Base-by-base conservation (phyloP, 805 yeast species). In the Debaryomyces hansenii region DNA sequence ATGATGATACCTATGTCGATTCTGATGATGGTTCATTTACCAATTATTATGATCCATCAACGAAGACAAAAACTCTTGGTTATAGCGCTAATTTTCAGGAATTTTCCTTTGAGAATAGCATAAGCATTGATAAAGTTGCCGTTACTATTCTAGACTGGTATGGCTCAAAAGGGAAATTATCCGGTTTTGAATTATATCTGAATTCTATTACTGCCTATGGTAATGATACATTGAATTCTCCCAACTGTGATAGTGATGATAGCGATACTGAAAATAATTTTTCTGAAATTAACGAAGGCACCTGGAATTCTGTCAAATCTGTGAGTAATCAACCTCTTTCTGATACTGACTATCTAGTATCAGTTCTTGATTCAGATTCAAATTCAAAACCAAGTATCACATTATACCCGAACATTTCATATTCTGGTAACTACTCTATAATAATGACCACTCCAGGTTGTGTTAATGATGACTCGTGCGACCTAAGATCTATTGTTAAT, bases 401-500 rank as follows among this genome's bases (percentile, higher is more conserved):
- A 0, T 83, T 84, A 58, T 74, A 75, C 46, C 89, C 96, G 8
- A 84, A 84, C 53, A 79, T 90, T 15, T 72, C 86, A 0, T 77
- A 80, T 51, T 73, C 88, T 0, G 97, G 97, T 8, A 74, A 82
- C 48, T 94, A 90, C 63, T 72, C 88, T 0, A 73, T 94, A 20
- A 70, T 80, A 43, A 56, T 91, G 41, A 85, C 80, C 56, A 94
- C 99, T 0, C 97, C 97, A 0, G 98, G 98, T 0, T 94, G 99
- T 68, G 44, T 63, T 0, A 61, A 55, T 3, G 96, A 87, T 60
- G 65, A 69, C 41, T 77, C 94, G 0, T 94, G 99, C 66, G 54
- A 61, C 18, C 48, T 68, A 16, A 78, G 99, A 60, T 92, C 96
- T 9, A 77, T 80, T 20, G 92, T 88, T 3, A 88, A 88, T 55